These are phyloP conservation scores for Ceratocystis smalleyi DNA, from an alignment of 2,329 filamentous ascomycete genomes.

Conservation along the genomic window DNA sequence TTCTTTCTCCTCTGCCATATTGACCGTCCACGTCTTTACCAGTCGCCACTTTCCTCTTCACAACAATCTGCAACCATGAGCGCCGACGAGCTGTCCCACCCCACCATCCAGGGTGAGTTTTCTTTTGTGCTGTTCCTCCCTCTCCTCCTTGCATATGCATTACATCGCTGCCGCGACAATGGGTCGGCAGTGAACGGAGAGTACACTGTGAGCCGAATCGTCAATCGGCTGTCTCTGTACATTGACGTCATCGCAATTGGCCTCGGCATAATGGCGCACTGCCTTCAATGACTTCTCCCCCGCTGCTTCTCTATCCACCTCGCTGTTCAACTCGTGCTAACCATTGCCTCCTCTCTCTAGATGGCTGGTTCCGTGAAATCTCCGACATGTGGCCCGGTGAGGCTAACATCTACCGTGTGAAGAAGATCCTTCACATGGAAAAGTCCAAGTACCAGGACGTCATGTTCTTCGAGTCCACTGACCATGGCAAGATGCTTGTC, in stretches of 20 bases:
- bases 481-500: constrained; percentile 91
- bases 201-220: not conserved
- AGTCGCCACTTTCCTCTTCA: not conserved
- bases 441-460: constrained; percentile 99
- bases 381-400: constrained; percentile 98
- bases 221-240: not conserved
- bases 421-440: constrained; percentile 96
- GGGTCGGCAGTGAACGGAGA: not conserved
- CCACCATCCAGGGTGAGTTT: constrained; percentile 42
- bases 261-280: not conserved
- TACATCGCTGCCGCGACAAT: not conserved
- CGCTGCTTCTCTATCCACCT: not conserved
- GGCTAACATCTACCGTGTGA: constrained; percentile 96
- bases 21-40: not conserved
- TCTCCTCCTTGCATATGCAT: not conserved
- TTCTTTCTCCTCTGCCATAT: not conserved
- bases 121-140: not conserved
- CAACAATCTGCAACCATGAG: constrained; percentile 28
- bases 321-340: not conserved
- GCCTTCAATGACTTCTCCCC: not conserved
- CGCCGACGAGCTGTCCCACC: constrained; percentile 35
- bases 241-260: not conserved
- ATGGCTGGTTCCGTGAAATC: constrained; percentile 99
- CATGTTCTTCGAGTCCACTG: constrained; percentile 93
- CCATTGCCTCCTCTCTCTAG: constrained; percentile 30